These are phyloP conservation scores for Pyrenochaeta sp. DNA, from an alignment of 2,329 filamentous ascomycete genomes.

Conservation along the genomic window DNA sequence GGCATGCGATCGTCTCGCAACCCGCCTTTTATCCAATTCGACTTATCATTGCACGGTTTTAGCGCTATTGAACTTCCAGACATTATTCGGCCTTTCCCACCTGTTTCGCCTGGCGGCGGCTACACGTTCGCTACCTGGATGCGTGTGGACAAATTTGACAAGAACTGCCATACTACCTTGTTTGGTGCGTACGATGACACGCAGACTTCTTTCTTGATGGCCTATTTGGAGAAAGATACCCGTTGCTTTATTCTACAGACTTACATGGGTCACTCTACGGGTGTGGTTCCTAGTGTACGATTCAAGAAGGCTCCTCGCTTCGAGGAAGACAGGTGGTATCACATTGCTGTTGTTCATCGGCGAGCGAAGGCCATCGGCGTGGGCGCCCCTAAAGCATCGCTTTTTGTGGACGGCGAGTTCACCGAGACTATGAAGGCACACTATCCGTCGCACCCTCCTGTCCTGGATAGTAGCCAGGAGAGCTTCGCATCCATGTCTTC, in stretches of 20 bases:
- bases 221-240: constrained; percentile 93
- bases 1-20: constrained; percentile 77
- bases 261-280: constrained; percentile 76
- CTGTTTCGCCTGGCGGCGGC: constrained; percentile 73
- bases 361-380: constrained; percentile 72
- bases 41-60: constrained; percentile 86
- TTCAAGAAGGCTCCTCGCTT: constrained; percentile 91
- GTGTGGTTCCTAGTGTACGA: constrained; percentile 81
- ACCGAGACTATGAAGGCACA: constrained; percentile 89
- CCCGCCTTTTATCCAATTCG: constrained; percentile 91
- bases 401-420: constrained; percentile 94
- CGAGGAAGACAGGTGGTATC: constrained; percentile 84
- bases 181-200: constrained; percentile 94
- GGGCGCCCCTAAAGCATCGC: constrained; percentile 78
- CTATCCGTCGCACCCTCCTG: constrained; percentile 80
- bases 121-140: constrained; percentile 94
- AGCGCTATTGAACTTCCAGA: constrained; percentile 89
- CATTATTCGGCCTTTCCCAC: constrained; percentile 86
- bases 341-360: constrained; percentile 87
- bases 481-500: constrained; percentile 75
- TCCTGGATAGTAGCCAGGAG: constrained; percentile 68
- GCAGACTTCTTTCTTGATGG: constrained; percentile 91
- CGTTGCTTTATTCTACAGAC: constrained; percentile 96
- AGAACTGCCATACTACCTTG: constrained; percentile 86
- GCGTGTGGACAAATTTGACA: constrained; percentile 85